Conservation (phyloP, 768 basidiomycete genomes). For the Suillus occidentalis region DNA sequence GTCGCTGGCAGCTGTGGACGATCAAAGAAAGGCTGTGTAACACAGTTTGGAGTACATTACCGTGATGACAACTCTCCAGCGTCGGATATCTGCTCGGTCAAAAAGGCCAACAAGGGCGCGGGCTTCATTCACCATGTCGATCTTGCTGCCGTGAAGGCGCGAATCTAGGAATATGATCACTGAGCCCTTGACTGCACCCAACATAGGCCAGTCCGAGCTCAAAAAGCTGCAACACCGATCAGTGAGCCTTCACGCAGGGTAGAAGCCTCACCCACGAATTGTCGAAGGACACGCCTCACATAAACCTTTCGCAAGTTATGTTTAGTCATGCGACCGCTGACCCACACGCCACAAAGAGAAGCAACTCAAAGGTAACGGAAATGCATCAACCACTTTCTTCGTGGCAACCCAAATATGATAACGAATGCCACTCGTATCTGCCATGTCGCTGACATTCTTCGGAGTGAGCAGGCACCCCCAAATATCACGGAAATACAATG, state of each 20-base stretch:
- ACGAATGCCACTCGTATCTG: conserved; percentile 26
- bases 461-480: conserved; percentile 37
- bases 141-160: conserved; percentile 36
- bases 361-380: conserved; percentile 11
- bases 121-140: conserved; percentile 44
- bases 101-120: conserved; percentile 42
- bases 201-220: conserved; percentile 47
- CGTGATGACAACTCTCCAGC: conserved; percentile 46
- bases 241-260: background rate
- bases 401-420: conserved; percentile 38
- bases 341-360: background rate
- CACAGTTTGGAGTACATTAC: conserved; percentile 28
- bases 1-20: conserved; percentile 57
- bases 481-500: conserved; percentile 34
- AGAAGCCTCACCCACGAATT: conserved; percentile 26
- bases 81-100: conserved; percentile 37
- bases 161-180: conserved; percentile 56
- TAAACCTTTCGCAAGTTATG: background rate
- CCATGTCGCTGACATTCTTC: conserved; percentile 26
- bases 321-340: background rate
- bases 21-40: background rate
- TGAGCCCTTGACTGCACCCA: conserved; percentile 46
- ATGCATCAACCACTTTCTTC: conserved; percentile 29
- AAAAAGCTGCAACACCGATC: conserved; percentile 40
- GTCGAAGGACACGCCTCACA: conserved; percentile 13